Evolutionary conservation across 140 eudicot genomes (phyloP), one percentile per base, ranked within the genome.

Genomic region (Oenanthe javanica): DNA sequence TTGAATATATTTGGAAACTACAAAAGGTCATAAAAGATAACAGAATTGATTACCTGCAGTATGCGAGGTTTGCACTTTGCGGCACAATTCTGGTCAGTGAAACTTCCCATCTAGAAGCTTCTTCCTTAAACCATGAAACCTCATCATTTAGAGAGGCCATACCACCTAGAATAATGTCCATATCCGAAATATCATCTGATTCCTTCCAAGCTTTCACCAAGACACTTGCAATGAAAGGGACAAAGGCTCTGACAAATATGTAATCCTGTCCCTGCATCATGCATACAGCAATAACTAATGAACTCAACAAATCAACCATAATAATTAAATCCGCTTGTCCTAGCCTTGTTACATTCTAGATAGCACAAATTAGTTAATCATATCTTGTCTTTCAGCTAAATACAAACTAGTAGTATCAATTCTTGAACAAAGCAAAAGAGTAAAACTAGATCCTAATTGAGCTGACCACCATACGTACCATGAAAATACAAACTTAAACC

Each of bases 141-240:
- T 94, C 98, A 78, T 92, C 97, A 75, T 88, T 89, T 75, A 94
- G 48, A 84, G 97, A 84, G 80, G 96, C 98, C 85, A 90, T 64
- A 47, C 98, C 98, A 54, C 97, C 90, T 81, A 94, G 79, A 69
- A 94, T 82, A 15, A 89, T 81, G 59, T 92, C 97, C 88, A 88
- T 77, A 81, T 94, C 96, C 55, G 80, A 72, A 66, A 51, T 80
- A 84, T 92, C 87, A 71, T 52, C 88, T 4, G 89, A 88, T 82
- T 89, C 93, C 82, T 92, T 89, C 43, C 87, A 92, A 71, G 95
- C 90, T 85, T 92, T 94, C 78, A 89, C 52, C 84, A 94, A 74
- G 43, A 81, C 64, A 76, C 98, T 92, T 40, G 98, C 97, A 10
- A 81, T 87, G 75, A 94, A 94, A 4, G 98, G 98, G 66, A 92